Conservation (phyloP, 805 yeast species). For the Yamadazyma insecticola region DNA sequence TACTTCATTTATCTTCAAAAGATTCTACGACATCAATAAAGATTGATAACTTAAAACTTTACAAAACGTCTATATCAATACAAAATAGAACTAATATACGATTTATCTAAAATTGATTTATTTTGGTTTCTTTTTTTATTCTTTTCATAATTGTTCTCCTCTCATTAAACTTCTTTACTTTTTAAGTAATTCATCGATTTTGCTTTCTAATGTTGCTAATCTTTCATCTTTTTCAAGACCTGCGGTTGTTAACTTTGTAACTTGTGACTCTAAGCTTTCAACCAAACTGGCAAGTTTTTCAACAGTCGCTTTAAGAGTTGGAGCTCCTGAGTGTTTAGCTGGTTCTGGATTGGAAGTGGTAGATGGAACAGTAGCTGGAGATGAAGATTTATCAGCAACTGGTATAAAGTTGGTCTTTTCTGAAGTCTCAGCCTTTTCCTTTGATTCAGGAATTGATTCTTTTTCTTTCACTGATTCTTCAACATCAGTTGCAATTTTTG, state of each 20-base stretch:
- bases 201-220: constrained; percentile 53
- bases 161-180: too few species aligned
- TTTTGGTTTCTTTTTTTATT: too few species aligned
- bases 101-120: too few species aligned
- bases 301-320: constrained; percentile 67
- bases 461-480: constrained; percentile 5
- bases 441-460: constrained; percentile 8
- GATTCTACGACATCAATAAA: constrained; percentile 59
- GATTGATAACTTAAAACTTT: constrained; percentile 11
- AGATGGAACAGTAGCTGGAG: constrained; percentile 2
- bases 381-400: constrained; percentile 1
- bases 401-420: constrained; percentile 1
- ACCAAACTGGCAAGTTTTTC: constrained; percentile 62
- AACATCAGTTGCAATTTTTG: constrained; percentile 1
- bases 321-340: constrained; percentile 33
- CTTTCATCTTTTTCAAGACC: constrained; percentile 64
- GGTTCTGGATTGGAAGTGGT: neutral
- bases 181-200: constrained; percentile 50
- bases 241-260: constrained; percentile 46
- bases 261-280: constrained; percentile 50
- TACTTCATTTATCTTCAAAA: constrained; percentile 64
- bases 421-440: constrained; percentile 6
- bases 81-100: too few species aligned
- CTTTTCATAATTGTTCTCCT: too few species aligned
- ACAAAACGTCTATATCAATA: too few species aligned